Base-by-base conservation (phyloP, 2,329 filamentous ascomycete genomes). In the Didymella segeticola region DNA sequence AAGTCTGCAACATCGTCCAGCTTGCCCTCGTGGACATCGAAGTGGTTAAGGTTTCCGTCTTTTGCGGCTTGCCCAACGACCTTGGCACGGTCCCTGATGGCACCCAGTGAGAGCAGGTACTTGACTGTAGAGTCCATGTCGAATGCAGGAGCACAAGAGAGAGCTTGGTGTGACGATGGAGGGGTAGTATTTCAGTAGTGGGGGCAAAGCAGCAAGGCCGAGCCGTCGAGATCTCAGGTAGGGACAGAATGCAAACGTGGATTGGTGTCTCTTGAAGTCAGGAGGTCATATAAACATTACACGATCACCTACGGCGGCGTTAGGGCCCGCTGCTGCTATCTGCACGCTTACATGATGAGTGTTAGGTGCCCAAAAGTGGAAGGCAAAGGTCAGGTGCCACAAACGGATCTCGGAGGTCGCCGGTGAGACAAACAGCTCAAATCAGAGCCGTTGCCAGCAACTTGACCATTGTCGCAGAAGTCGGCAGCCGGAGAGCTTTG, bases 21-120 rank as follows among this genome's bases (percentile, higher is more conserved):
- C 73, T 91, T 93, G 72, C 78, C 77, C 79, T 92, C 85, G 72
- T 96, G 91, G 36, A 96, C 90, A 61, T 91, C 87, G 67, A 96
- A 96, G 71, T 96, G 91, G 57, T 83, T 84, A 56, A 96, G 81
- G 58, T 89, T 63, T 12, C 64, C 63, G 3, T 57, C 62, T 22
- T 59, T 46, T 1, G 67, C 67, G 5, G 66, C 67, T 36, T 68
- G 54, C 10, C 64, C 66, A 1, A 69, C 67, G 14, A 64, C 26
- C 45, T 57, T 63, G 17, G 67, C 60, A n/a, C 67, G 64, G n/a
- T 70, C 67, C 23, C 67, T 62, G 9, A 69, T 56, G 8, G 67
- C 60, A n/a, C 48, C 43, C 20, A 70, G 61, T 0, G 67, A 70
- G 23, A 69, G 62, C 3, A 68, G 62, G 8, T 69, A 67, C 43